A percentile compares a stretch with the other conserved stretches of the same genome.
These are phyloP conservation scores for Nicotiana paniculata DNA, from an alignment of 257 asterid species.

Conservation along the genomic window DNA sequence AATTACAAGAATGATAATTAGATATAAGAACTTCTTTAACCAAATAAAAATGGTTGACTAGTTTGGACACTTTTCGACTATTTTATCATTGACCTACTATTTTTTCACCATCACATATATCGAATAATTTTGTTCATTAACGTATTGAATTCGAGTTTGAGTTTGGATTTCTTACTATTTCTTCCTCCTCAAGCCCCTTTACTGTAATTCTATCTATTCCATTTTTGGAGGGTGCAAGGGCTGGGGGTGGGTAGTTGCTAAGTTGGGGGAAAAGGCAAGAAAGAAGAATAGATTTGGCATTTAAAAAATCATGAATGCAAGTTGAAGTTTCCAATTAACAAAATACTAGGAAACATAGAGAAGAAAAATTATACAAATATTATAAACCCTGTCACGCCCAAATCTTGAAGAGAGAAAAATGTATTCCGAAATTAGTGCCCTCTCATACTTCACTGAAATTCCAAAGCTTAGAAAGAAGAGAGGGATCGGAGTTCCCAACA, in stretches of 20 bases:
- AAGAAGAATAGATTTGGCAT: neutral
- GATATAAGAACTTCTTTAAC: no score
- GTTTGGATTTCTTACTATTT: neutral
- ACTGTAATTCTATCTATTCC: no score
- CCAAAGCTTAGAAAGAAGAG: constrained; percentile 2
- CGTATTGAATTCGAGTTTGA: neutral
- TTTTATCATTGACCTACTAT: no score
- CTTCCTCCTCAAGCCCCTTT: neutral
- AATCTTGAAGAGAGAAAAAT: constrained; percentile 27
- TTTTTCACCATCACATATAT: neutral
- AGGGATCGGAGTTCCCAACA: neutral
- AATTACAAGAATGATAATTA: no score
- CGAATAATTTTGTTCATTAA: no score
- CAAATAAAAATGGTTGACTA: no score
- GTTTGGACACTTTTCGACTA: no score
- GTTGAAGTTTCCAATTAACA: neutral
- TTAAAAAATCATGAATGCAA: neutral
- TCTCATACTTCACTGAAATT: constrained; percentile 25
- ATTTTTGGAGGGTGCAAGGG: no score
- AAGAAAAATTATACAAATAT: neutral
- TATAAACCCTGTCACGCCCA: constrained; percentile 29
- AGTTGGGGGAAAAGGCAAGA: no score
- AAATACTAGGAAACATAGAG: neutral
- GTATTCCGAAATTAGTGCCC: constrained; percentile 31
- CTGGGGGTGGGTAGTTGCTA: no score